phyloP scores from a whole-genome alignment of 495 filamentous ascomycete species.

The Aspergillus taichungensis region DNA sequence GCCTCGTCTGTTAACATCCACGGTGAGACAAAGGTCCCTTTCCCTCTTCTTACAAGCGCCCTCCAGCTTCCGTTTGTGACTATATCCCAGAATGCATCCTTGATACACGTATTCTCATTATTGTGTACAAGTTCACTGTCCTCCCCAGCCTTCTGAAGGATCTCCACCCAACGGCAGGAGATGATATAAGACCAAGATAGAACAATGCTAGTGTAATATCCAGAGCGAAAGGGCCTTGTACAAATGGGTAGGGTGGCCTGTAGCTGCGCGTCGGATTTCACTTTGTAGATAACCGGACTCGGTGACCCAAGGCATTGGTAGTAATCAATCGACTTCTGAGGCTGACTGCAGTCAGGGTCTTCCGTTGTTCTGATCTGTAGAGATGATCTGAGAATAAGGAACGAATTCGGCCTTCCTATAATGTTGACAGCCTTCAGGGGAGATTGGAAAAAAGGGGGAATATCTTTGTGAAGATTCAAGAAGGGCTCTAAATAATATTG shows the following conservation, averaged over 20 bases:
- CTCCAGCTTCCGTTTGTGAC: conserved; percentile 5
- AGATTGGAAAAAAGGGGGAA: conserved; percentile 5
- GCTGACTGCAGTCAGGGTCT: conserved; percentile 5
- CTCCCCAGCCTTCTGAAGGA: conserved; percentile 9
- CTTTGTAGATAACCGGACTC: conserved; percentile 1
- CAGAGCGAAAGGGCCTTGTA: neutral
- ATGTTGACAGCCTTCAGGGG: conserved; percentile 2
- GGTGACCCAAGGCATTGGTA: conserved; percentile 7
- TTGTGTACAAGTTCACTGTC: conserved; percentile 5
- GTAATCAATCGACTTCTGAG: conserved; percentile 9
- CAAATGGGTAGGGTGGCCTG: neutral
- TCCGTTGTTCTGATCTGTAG: conserved; percentile 7
- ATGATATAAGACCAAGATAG: conserved; percentile 16
- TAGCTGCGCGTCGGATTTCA: neutral
- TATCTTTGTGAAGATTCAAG: conserved; percentile 4
- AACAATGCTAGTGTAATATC: conserved; percentile 11
- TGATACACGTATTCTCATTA: neutral
- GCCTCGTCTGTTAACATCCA: conserved; percentile 8
- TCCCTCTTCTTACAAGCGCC: conserved; percentile 1
- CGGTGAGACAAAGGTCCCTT: conserved; percentile 6
- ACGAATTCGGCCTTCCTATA: neutral
- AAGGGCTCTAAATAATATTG: neutral
- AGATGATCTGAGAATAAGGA: conserved; percentile 2
- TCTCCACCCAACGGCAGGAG: conserved; percentile 16
- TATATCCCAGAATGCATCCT: conserved; percentile 7